Base-by-base conservation (phyloP, 306 rosid species). In the Cicer yamashitae region DNA sequence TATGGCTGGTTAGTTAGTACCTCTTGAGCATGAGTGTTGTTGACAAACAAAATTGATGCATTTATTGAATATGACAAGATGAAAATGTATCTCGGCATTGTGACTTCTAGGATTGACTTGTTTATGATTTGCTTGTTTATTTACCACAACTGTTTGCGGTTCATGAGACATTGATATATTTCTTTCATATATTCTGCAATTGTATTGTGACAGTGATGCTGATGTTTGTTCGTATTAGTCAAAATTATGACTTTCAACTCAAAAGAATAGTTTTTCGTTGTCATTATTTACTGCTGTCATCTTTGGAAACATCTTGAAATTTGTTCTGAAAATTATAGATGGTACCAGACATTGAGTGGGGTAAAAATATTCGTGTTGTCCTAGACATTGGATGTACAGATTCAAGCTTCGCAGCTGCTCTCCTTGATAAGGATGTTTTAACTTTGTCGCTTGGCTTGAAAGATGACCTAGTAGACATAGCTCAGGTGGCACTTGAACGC, bases 321-420 rank as follows among this genome's bases (percentile, higher is more conserved):
- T 71, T 12, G 43, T 34, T 80, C 44, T 69, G 75, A 73, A 70
- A 82, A 67, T 83, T 81, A 77, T 88, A 94, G 98, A 94, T 88
- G 94, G 98, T 94, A 79, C 98, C 97, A 11, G 98, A 94, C 85
- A 89, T 94, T 45, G 97, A 92, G 65, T 94, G 96, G 97, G 98
- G 98, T 53, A 91, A 94, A 86, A 91, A 90, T 81, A 90, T 94
- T 56, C 97, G 89, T 47, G 70, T 90, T 57, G 83, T 94, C 76
- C 91, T 94, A 64, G 98, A 94, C 67, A 82, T 94, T 9, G 97
- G 97, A 77, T 85, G 89, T 57, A 77, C 89, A 10, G 96, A 91
- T 85, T 86, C 97, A 1, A 85, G 96, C 75, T 90, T 94, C 70
- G 93, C 82, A 56, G 89, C 90, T 57, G 75, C 88, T 41, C 90